Percentiles rank a stretch among this genome's conserved stretches.
Evolutionary conservation across 176 grass and related monocot species (phyloP).

Genomic region (Eremochloa ophiuroides): DNA sequence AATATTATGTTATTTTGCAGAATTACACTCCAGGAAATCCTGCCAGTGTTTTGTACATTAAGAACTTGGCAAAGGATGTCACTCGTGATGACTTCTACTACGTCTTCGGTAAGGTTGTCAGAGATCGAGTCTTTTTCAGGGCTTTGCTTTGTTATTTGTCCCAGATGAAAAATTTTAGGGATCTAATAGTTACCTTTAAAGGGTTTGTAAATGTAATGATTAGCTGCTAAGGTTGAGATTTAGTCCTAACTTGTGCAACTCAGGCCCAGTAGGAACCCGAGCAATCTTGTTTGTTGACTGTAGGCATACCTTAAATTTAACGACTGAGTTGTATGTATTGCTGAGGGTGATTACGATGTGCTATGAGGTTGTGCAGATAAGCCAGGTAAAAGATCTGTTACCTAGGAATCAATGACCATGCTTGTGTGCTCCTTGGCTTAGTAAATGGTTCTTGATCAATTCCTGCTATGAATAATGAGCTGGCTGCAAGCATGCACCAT

Average conservation of each 20-base stretch:
- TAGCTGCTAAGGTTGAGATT: neutral
- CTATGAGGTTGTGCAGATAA: neutral
- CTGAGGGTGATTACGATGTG: neutral
- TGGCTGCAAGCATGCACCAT: neutral
- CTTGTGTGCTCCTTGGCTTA: neutral
- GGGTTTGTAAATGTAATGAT: neutral
- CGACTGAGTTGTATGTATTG: neutral
- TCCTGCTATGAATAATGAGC: neutral
- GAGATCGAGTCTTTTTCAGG: neutral
- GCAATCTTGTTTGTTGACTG: neutral
- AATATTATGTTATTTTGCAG: constrained; percentile 23
- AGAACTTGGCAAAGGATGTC: constrained; percentile 93
- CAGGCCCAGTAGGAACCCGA: neutral
- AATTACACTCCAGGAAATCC: constrained; percentile 90
- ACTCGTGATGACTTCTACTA: constrained; percentile 85
- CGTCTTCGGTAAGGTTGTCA: constrained; percentile 62
- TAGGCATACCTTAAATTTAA: neutral
- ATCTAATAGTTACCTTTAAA: neutral
- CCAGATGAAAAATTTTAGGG: neutral
- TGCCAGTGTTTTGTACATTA: constrained; percentile 80
- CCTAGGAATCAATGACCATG: neutral
- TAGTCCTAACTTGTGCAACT: neutral
- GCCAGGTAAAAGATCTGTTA: neutral
- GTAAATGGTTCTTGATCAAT: neutral
- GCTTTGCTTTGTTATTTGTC: constrained; percentile 9